Conservation (phyloP, 805 yeast genomes). For the Monosporozyma solicola region DNA sequence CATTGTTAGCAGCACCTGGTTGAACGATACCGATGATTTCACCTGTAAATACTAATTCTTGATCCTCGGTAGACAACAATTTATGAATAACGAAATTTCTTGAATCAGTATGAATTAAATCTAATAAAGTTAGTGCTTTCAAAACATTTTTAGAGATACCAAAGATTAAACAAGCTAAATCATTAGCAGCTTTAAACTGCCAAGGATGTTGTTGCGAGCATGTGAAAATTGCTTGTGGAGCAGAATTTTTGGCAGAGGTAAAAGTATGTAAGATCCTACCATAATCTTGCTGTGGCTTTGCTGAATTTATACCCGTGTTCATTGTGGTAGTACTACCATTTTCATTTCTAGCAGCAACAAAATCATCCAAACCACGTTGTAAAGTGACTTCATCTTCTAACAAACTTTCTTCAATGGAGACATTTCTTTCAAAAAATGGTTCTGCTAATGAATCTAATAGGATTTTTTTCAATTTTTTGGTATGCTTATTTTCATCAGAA, state of each 20-base stretch:
- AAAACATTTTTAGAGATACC: conserved; percentile 65
- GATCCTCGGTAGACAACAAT: conserved; percentile 32
- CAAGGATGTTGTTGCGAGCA: conserved; percentile 69
- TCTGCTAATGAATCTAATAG: conserved; percentile 28
- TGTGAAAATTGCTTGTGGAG: conserved; percentile 81
- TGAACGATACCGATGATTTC: conserved; percentile 74
- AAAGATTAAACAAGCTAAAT: conserved; percentile 77
- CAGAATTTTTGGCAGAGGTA: conserved; percentile 59
- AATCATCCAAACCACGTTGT: conserved; percentile 29
- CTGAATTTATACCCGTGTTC: conserved; percentile 3
- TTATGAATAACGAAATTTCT: conserved; percentile 58
- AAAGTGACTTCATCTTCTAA: conserved; percentile 18
- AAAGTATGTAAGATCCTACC: conserved; percentile 51
- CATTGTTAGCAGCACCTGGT: conserved; percentile 37
- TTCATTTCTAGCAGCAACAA: not conserved
- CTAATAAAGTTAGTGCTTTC: conserved; percentile 56
- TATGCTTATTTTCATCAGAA: conserved; percentile 5
- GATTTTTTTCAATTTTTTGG: conserved; percentile 17
- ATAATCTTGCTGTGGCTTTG: conserved; percentile 19
- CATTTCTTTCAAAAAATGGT: conserved; percentile 27
- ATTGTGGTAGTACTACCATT: conserved; percentile 3
- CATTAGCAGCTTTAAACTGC: conserved; percentile 77
- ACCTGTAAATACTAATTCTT: conserved; percentile 63
- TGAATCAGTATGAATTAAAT: conserved; percentile 69
- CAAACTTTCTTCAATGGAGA: conserved; percentile 12